Conservation (phyloP, 176 grass and related monocot genomes). For the Hordeum vulgare region MorexV3_pseudomolecules_assembly NC_058521.1:586551768-586552267, state of each 20-base stretch:
- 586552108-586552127: slow-evolving; percentile 68
- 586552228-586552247: not conserved
- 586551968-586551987: slow-evolving; percentile 22
- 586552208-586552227: no score
- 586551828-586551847: not conserved
- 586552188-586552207: no score
- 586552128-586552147: slow-evolving; percentile 50
- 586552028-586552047: not conserved
- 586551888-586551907: slow-evolving; percentile 35
- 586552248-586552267: not conserved
- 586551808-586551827: no score
- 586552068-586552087: slow-evolving; percentile 38
- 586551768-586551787: not conserved
- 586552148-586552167: no score
- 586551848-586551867: slow-evolving; percentile 34
- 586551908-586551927: slow-evolving; percentile 43
- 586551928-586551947: slow-evolving; percentile 60
- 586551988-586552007: not conserved
- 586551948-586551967: slow-evolving; percentile 54
- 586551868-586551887: slow-evolving; percentile 46
- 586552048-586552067: slow-evolving; percentile 41
- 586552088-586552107: slow-evolving; percentile 37
- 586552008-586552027: not conserved
- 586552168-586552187: no score
- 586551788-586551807: not conserved